Evolutionary conservation across 139 green algal species (phyloP).

Genomic region (Chara braunii): DNA sequence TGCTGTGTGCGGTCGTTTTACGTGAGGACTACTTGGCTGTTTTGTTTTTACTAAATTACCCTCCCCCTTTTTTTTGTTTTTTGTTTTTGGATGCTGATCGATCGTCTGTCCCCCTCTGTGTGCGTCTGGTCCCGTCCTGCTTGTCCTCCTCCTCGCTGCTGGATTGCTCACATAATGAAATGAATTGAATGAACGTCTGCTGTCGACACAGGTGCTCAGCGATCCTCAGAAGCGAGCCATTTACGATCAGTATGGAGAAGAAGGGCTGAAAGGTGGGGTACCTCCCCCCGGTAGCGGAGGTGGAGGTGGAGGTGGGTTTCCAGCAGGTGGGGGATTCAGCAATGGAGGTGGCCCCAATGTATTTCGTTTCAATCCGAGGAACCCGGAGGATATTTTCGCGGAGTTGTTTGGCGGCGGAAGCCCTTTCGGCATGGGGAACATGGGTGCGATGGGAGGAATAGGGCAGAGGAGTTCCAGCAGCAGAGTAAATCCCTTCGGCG

Average conservation of each 20-base stretch:
- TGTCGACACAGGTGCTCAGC: slow-evolving; percentile 40
- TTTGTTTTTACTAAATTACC: too few species aligned
- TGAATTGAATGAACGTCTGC: neutral
- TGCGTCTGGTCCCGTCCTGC: too few species aligned
- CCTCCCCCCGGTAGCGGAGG: slow-evolving; percentile 31
- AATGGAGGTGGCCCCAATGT: too few species aligned
- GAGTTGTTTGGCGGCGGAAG: slow-evolving; percentile 43
- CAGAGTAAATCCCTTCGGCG: too few species aligned
- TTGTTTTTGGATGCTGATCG: too few species aligned
- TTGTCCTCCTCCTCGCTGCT: too few species aligned
- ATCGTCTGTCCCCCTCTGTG: too few species aligned
- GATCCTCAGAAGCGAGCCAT: slow-evolving; percentile 42
- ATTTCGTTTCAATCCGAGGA: slow-evolving; percentile 24
- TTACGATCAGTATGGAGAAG: slow-evolving; percentile 47
- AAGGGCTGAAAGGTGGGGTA: slow-evolving; percentile 41
- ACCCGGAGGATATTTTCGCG: slow-evolving; percentile 43
- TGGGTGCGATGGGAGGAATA: slow-evolving; percentile 20
- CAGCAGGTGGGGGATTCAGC: neutral
- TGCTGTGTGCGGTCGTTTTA: too few species aligned
- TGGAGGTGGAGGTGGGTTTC: slow-evolving; percentile 13
- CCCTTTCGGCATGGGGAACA: slow-evolving; percentile 19
- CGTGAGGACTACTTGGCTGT: too few species aligned
- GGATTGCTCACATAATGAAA: too few species aligned
- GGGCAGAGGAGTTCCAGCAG: neutral
- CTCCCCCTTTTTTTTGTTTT: too few species aligned